These are phyloP conservation scores for Besnoitia besnoiti DNA, from an alignment of 169 alveolate genomes.

Conservation along the genomic window DNA sequence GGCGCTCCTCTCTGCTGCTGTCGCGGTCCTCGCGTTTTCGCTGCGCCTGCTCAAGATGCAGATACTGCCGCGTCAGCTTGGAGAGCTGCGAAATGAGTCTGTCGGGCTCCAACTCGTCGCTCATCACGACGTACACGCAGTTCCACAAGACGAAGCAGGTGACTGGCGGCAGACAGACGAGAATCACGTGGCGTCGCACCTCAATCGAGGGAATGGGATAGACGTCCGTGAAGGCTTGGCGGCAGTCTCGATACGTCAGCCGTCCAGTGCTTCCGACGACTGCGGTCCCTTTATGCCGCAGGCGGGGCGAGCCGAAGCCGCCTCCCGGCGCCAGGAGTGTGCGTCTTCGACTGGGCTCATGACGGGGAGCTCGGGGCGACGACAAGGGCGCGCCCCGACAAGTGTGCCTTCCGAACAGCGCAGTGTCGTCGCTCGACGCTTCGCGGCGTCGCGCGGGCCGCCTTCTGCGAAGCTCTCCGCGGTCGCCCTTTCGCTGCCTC, in stretches of 20 bases:
- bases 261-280: conserved; percentile 70
- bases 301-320: no score
- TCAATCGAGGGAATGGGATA: conserved; percentile 83
- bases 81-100: conserved; percentile 65
- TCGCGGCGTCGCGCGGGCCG: no score
- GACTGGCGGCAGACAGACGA: conserved; percentile 81
- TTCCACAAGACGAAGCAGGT: conserved; percentile 75
- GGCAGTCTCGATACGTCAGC: conserved; percentile 85
- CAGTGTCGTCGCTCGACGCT: no score
- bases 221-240: conserved; percentile 82
- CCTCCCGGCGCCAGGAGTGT: no score
- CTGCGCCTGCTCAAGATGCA: neutral
- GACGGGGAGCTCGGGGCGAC: no score
- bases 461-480: no score
- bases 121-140: conserved; percentile 68
- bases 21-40: neutral
- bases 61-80: conserved; percentile 34
- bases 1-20: neutral
- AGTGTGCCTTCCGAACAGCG: no score
- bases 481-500: no score
- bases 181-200: conserved; percentile 81
- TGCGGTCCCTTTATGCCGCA: no score
- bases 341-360: no score
- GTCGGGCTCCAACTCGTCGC: conserved; percentile 67
- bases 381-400: no score